Conservation (phyloP, 805 yeast genomes). For the Teunomyces cretensis region DNA sequence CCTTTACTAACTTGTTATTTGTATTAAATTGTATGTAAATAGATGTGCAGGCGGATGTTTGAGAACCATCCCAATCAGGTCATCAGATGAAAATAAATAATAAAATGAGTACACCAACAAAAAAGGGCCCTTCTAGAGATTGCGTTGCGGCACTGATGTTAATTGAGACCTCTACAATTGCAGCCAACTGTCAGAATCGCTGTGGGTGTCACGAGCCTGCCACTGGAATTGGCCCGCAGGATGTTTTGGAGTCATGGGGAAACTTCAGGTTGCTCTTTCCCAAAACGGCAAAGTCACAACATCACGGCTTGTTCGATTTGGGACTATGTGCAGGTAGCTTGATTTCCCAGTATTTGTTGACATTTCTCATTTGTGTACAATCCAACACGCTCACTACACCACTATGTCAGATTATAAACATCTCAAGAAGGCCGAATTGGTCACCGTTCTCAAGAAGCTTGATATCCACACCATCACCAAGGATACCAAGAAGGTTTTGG, state of each 20-base stretch:
- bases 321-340: not conserved
- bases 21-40: too few relatives aligned
- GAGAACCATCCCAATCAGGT: slow-evolving; percentile 1
- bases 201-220: not conserved
- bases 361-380: slow-evolving; percentile 4
- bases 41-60: not conserved
- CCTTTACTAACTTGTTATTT: too few relatives aligned
- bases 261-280: slow-evolving; percentile 1
- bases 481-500: slow-evolving; percentile 42
- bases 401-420: slow-evolving; percentile 35
- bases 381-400: slow-evolving; percentile 1
- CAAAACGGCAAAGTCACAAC: slow-evolving; percentile 5
- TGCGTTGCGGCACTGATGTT: not conserved
- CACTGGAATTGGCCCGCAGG: not conserved
- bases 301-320: not conserved
- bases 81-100: not conserved
- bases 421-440: slow-evolving; percentile 42
- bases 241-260: not conserved
- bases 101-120: not conserved
- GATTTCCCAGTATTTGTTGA: not conserved
- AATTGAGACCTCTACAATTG: not conserved
- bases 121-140: not conserved
- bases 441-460: slow-evolving; percentile 33
- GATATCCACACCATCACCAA: slow-evolving; percentile 35
- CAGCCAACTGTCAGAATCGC: too few relatives aligned